Evolutionary conservation across 176 grass and related monocot genomes (phyloP).

Genomic region (Luzula sylvatica): DNA sequence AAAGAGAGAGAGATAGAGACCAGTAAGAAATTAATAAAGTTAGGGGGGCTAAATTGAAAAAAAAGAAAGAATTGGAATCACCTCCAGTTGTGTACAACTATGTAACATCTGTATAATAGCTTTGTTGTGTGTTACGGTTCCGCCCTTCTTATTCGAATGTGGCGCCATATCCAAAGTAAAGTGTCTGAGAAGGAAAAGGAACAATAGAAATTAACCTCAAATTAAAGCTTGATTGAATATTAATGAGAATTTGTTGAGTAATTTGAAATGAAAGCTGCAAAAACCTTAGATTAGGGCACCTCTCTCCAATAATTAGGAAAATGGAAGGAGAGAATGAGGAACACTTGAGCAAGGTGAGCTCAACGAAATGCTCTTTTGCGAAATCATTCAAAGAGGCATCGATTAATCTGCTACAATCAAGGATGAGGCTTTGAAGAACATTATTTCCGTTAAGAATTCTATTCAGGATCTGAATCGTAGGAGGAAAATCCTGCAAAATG

Average conservation of each 20-base stretch:
- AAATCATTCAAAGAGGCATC: conserved; percentile 44
- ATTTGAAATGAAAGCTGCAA: too few relatives aligned
- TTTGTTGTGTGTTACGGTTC: conserved; percentile 27
- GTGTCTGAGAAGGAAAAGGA: conserved; percentile 22
- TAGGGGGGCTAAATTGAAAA: neutral
- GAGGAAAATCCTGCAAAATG: conserved; percentile 43
- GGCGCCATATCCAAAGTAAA: conserved; percentile 28
- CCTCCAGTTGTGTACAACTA: conserved; percentile 61
- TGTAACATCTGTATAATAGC: conserved; percentile 40
- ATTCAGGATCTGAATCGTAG: conserved; percentile 32
- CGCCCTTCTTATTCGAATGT: conserved; percentile 3
- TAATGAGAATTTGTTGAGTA: too few relatives aligned
- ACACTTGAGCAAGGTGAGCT: conserved; percentile 72
- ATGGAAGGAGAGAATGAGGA: conserved; percentile 43
- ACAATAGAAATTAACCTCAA: neutral
- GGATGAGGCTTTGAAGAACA: conserved; percentile 31
- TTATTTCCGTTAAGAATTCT: conserved; percentile 53
- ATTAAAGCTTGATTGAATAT: too few relatives aligned
- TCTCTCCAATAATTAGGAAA: conserved; percentile 42
- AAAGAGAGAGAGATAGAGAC: conserved; percentile 7
- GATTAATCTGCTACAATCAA: conserved; percentile 64
- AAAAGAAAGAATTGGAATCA: conserved; percentile 9
- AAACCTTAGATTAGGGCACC: conserved; percentile 63
- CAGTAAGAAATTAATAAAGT: neutral
- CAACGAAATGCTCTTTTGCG: conserved; percentile 46